Percentiles rank a stretch among this genome's conserved stretches.
These are phyloP conservation scores for Rhizophora apiculata DNA, from an alignment of 345 rosid genomes.

Conservation along the genomic window DNA sequence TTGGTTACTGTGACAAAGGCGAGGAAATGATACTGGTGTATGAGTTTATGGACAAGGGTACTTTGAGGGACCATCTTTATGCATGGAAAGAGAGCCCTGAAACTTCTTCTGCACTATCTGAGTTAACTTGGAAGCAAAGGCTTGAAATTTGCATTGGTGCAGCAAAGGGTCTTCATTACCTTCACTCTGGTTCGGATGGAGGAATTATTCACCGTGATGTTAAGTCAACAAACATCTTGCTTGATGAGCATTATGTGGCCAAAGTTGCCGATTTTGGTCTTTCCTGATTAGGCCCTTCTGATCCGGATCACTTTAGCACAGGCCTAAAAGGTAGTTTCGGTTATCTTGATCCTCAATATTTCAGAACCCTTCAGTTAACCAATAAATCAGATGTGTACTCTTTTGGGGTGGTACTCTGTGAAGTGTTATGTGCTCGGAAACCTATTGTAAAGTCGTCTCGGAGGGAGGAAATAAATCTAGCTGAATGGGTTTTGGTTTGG, in stretches of 20 bases:
- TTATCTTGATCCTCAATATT: conserved; percentile 15
- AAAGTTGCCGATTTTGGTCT: no score
- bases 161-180: no score
- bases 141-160: no score
- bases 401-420: conserved; percentile 6
- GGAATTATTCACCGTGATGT: no score
- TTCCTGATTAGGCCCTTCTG: no score
- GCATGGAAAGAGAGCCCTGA: background rate
- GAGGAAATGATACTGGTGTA: background rate
- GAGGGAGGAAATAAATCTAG: conserved; percentile 11
- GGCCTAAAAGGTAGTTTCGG: conserved; percentile 17
- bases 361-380: conserved; percentile 11
- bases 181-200: no score
- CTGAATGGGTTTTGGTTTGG: conserved; percentile 15
- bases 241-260: no score
- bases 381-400: conserved; percentile 15
- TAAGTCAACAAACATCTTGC: no score
- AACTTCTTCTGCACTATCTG: background rate
- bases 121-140: background rate
- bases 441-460: background rate
- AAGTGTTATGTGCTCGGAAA: conserved; percentile 9
- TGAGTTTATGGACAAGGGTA: conserved; percentile 9
- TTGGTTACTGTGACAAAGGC: background rate
- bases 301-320: no score
- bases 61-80: conserved; percentile 1